Conservation (phyloP, 306 rosid species). For the Elaeagnus macrophylla region DNA sequence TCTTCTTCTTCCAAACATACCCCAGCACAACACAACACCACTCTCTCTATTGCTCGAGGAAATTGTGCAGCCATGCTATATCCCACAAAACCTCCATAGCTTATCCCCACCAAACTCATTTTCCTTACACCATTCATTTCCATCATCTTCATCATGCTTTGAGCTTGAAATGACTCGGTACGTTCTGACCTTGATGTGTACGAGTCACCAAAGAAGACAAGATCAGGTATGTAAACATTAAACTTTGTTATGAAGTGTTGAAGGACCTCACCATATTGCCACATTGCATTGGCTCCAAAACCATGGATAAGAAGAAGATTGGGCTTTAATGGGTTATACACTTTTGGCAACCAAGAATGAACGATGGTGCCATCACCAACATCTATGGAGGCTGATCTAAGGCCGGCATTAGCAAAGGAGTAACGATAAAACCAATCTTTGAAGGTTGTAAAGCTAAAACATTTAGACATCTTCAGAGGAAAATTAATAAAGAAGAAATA, state of each 20-base stretch:
- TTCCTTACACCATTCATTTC: conserved; percentile 32
- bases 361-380: conserved; percentile 56
- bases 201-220: conserved; percentile 64
- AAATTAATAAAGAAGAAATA: too few relatives aligned
- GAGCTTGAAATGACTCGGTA: conserved; percentile 51
- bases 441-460: conserved; percentile 53
- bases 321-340: conserved; percentile 28
- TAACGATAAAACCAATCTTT: conserved; percentile 50
- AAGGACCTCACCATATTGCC: conserved; percentile 62
- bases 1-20: conserved; percentile 66
- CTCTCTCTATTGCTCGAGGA: conserved; percentile 45
- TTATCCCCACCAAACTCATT: conserved; percentile 56
- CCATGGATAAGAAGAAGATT: conserved; percentile 56
- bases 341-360: conserved; percentile 69
- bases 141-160: conserved; percentile 40
- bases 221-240: conserved; percentile 71
- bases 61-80: conserved; percentile 52
- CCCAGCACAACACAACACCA: conserved; percentile 59
- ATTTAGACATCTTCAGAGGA: conserved; percentile 22
- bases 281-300: conserved; percentile 77
- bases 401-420: conserved; percentile 43
- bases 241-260: conserved; percentile 27
- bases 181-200: conserved; percentile 40
- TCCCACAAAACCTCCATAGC: conserved; percentile 74
- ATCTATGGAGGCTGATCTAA: conserved; percentile 36